Evolutionary conservation across 441 rosid species (phyloP), one percentile per base, ranked within the genome.

Genomic region (Sinapis alba): DNA sequence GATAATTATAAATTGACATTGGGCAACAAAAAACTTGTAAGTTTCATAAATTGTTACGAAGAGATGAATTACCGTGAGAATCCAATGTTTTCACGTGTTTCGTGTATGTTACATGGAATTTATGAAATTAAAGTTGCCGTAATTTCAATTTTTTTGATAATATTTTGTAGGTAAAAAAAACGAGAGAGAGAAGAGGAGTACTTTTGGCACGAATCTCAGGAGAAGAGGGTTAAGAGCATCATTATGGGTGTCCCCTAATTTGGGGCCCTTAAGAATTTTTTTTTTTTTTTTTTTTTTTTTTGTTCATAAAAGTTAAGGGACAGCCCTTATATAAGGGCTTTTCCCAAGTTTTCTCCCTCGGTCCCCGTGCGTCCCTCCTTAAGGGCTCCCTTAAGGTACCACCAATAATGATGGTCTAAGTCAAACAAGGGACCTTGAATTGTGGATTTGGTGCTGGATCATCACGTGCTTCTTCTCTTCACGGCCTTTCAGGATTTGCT

Each of bases 381-480:
- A n/a, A n/a, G n/a, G n/a, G n/a, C n/a, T n/a, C n/a, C n/a, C n/a
- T n/a, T n/a, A n/a, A n/a, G n/a, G n/a, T n/a, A n/a, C n/a, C n/a
- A n/a, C n/a, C n/a, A n/a, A n/a, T n/a, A n/a, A n/a, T n/a, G n/a
- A n/a, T n/a, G n/a, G n/a, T n/a, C n/a, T n/a, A 43, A 73, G 81
- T 78, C 78, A 78, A 78, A 78, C 75, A 56, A 78, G 81, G 62
- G 45, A 47, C 75, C 75, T 78, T 78, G 81, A 69, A 78, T 63
- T 68, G 75, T 73, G 81, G 73, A 78, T 69, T 36, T 73, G 71
- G 71, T 78, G 73, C 62, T 67, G 69, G 78, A 73, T 67, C 71
- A 68, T 78, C 81, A 73, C 78, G 81, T 78, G 81, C 74, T 67
- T 58, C 74, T 67, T 58, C 64, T 47, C 69, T 68, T 69, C 61